Conservation (phyloP, 371 early-diverging fungal species). For the Catenaria anguillulae region DNA sequence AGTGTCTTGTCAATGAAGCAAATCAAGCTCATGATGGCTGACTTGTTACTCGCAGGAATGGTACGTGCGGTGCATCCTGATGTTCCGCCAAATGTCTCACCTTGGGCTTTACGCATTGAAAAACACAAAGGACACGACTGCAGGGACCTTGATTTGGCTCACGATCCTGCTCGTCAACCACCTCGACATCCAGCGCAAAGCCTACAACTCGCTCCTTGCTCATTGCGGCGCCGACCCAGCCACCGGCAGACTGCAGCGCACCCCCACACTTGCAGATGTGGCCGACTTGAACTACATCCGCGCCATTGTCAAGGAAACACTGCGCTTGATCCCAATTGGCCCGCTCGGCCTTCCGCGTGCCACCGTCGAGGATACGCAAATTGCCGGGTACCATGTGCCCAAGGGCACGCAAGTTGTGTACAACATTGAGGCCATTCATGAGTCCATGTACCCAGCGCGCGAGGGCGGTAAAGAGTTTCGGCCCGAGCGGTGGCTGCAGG, state of each 20-base stretch:
- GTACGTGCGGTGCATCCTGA: too few species aligned
- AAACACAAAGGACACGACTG: background rate
- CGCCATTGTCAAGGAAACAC: conserved; percentile 29
- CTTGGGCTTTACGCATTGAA: background rate
- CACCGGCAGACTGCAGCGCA: background rate
- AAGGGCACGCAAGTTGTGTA: conserved; percentile 27
- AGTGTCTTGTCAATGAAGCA: background rate
- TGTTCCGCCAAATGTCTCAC: too few species aligned
- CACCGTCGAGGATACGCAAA: conserved; percentile 23
- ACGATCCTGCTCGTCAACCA: background rate
- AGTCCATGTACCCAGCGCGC: conserved; percentile 16
- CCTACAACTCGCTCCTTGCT: background rate
- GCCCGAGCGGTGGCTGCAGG: conserved; percentile 27
- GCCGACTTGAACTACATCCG: conserved; percentile 21
- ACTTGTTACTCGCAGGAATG: background rate
- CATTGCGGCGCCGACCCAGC: background rate
- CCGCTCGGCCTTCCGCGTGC: conserved; percentile 31
- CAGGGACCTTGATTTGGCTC: background rate
- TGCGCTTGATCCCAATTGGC: conserved; percentile 25
- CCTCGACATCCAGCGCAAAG: background rate
- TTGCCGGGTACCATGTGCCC: conserved; percentile 29
- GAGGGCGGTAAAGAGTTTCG: conserved; percentile 18
- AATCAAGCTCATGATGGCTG: conserved; percentile 3
- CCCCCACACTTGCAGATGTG: background rate
- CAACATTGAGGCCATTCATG: conserved; percentile 27